These are phyloP conservation scores for Lagenidium giganteum DNA, from an alignment of 352 stramenopile genomes.

Conservation along the genomic window DNA sequence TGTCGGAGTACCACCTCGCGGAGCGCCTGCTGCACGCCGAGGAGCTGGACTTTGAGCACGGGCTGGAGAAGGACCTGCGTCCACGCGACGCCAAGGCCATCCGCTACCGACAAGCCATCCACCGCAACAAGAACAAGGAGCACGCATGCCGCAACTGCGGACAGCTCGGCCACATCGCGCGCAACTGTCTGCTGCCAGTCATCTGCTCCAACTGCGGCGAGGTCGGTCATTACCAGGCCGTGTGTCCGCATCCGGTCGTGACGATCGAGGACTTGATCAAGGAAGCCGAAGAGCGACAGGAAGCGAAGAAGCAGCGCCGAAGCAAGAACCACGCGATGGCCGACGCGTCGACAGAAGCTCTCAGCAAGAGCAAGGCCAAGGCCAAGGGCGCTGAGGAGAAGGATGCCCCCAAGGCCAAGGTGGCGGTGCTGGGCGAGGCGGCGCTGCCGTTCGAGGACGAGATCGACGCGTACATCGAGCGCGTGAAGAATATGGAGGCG, in stretches of 20 bases:
- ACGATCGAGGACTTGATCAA: slow-evolving; percentile 26
- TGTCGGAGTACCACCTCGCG: too few relatives aligned
- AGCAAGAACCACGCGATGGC: slow-evolving; percentile 8
- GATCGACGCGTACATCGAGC: slow-evolving; percentile 54
- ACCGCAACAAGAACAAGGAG: slow-evolving; percentile 49
- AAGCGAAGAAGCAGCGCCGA: too few relatives aligned
- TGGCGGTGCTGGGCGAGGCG: slow-evolving; percentile 16
- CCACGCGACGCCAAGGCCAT: slow-evolving; percentile 33
- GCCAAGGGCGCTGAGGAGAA: not conserved
- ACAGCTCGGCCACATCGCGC: slow-evolving; percentile 55
- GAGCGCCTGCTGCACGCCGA: slow-evolving; percentile 21
- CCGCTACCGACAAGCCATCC: slow-evolving; percentile 60
- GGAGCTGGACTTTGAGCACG: slow-evolving; percentile 71
- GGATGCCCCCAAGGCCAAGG: slow-evolving; percentile 8
- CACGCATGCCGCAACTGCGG: slow-evolving; percentile 74
- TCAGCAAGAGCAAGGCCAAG: slow-evolving; percentile 5
- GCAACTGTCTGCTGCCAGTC: slow-evolving; percentile 63
- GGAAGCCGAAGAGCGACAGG: too few relatives aligned
- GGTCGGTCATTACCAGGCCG: slow-evolving; percentile 41
- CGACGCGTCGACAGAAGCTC: slow-evolving; percentile 9
- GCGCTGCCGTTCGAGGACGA: slow-evolving; percentile 50
- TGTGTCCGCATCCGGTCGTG: slow-evolving; percentile 40
- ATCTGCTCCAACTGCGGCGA: slow-evolving; percentile 81
- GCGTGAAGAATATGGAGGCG: slow-evolving; percentile 13
- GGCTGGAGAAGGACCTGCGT: slow-evolving; percentile 50